Evolutionary conservation across 345 rosid species (phyloP).

Genomic region (Dovyalis caffra): DNA sequence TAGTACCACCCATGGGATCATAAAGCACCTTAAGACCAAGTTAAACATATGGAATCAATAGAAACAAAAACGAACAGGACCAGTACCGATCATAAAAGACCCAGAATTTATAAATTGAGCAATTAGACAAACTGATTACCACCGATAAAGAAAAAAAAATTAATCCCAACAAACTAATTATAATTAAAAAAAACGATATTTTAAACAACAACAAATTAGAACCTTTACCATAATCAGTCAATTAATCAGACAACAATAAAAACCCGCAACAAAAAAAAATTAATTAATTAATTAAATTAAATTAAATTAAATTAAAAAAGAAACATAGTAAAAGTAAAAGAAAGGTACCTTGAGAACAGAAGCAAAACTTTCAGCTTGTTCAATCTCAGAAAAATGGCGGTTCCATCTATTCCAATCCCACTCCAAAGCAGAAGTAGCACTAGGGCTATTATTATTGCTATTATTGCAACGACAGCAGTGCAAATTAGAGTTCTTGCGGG

Average conservation of each 20-base stretch:
- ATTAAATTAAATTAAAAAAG: too few relatives aligned
- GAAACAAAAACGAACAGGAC: not conserved
- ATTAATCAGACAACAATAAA: not conserved
- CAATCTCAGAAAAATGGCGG: slow-evolving; percentile 79
- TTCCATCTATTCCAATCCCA: slow-evolving; percentile 97
- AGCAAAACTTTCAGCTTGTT: slow-evolving; percentile 68
- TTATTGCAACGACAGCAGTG: slow-evolving; percentile 38
- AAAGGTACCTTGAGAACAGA: slow-evolving; percentile 73
- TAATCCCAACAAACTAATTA: not conserved
- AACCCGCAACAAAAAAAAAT: not conserved
- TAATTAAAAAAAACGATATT: not conserved
- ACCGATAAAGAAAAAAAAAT: not conserved
- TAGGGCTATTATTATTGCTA: slow-evolving; percentile 20
- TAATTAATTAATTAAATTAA: too few relatives aligned
- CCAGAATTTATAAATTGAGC: not conserved
- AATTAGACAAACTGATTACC: not conserved
- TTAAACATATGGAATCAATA: not conserved
- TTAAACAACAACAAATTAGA: not conserved
- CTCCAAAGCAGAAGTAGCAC: slow-evolving; percentile 38
- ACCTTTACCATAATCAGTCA: not conserved
- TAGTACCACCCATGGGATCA: not conserved
- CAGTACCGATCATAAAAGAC: not conserved
- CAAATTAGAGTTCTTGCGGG: slow-evolving; percentile 29
- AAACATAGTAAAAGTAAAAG: not conserved
- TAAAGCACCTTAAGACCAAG: not conserved